Evolutionary conservation across 345 rosid species (phyloP).

Genomic region (Sonneratia caseolaris): DNA sequence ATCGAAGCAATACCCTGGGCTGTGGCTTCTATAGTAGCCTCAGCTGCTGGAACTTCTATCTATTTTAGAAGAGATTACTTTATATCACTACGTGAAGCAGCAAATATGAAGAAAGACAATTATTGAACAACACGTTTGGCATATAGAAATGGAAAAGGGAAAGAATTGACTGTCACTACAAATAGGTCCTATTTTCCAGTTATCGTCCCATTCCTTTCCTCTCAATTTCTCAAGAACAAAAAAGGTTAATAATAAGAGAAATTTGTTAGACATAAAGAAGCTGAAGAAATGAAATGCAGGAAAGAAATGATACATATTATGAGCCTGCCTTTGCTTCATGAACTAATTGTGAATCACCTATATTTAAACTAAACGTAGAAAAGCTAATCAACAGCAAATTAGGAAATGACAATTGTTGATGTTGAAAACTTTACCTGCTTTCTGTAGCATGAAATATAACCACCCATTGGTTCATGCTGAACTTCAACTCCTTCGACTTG

Average conservation of each 20-base stretch:
- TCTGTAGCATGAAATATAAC: constrained; percentile 65
- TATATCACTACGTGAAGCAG: background rate
- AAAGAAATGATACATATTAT: background rate
- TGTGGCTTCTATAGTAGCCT: constrained; percentile 97
- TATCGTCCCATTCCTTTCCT: too few relatives aligned
- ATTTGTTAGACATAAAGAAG: too few relatives aligned
- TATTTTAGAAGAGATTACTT: constrained; percentile 18
- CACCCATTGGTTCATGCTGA: constrained; percentile 62
- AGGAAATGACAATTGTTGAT: background rate
- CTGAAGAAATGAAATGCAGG: too few relatives aligned
- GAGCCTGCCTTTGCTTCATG: too few relatives aligned
- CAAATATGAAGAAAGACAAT: background rate
- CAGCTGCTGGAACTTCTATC: constrained; percentile 95
- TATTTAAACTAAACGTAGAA: too few relatives aligned
- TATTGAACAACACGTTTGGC: background rate
- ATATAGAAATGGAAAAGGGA: background rate
- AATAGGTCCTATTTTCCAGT: too few relatives aligned
- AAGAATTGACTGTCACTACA: background rate
- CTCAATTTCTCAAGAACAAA: too few relatives aligned
- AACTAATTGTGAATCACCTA: too few relatives aligned
- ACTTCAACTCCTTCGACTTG: constrained; percentile 85
- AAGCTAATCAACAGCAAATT: too few relatives aligned
- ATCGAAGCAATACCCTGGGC: constrained; percentile 99
- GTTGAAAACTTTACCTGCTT: constrained; percentile 47
- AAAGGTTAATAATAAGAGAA: too few relatives aligned